Evolutionary conservation across 306 rosid species (phyloP).

Genomic region (Abrus pulchellus): DNA sequence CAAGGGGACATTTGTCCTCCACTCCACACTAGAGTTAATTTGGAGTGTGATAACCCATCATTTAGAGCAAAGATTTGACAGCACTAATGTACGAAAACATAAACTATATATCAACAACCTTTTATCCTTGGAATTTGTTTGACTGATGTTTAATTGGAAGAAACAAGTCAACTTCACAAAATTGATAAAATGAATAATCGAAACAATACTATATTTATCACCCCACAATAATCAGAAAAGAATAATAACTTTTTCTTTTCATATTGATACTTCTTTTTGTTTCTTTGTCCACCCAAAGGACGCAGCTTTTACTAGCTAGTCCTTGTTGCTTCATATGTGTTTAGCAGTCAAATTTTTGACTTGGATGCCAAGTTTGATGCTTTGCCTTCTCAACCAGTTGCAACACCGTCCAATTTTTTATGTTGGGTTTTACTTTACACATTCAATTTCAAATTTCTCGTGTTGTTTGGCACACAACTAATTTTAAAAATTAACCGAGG

Average conservation of each 20-base stretch:
- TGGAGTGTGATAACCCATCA: conserved; percentile 37
- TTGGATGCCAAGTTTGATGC: conserved; percentile 30
- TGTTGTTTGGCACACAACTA: no score
- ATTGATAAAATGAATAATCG: conserved; percentile 29
- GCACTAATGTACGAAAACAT: conserved; percentile 57
- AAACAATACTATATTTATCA: conserved; percentile 34
- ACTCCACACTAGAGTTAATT: conserved; percentile 15
- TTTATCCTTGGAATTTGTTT: conserved; percentile 48
- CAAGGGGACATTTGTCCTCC: conserved; percentile 17
- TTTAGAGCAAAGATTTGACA: conserved; percentile 67
- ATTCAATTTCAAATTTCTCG: no score
- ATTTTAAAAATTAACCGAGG: no score
- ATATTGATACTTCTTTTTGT: conserved; percentile 16
- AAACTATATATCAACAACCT: conserved; percentile 26
- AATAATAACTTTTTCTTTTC: conserved; percentile 14
- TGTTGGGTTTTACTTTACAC: not conserved
- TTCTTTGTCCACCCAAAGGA: conserved; percentile 36
- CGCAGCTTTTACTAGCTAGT: conserved; percentile 1
- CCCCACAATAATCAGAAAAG: conserved; percentile 10
- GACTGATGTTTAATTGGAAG: conserved; percentile 62
- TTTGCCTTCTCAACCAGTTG: not conserved
- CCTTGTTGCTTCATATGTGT: conserved; percentile 19
- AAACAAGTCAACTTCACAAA: conserved; percentile 48
- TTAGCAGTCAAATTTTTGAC: conserved; percentile 32
- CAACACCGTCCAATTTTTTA: not conserved